Evolutionary conservation across 768 basidiomycete species (phyloP), one percentile per base, ranked within the genome.

Genomic region (Strobilomyces dryophilus): DNA sequence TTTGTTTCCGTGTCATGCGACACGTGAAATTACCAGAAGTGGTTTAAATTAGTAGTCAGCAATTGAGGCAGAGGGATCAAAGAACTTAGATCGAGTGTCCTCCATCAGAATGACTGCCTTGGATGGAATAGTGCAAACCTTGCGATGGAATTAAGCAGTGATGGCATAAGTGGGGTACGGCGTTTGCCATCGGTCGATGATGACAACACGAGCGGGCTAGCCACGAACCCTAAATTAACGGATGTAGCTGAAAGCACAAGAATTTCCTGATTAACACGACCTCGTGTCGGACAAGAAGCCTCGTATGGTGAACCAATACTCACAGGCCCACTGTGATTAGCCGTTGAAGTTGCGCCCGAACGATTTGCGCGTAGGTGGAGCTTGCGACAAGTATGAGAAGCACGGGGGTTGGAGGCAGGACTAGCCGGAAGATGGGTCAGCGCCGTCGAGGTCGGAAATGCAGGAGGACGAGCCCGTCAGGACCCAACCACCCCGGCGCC

Each of bases 141-240:
- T 49, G 49, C 21, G 45, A 52, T 52, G 51, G 53, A 58, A 40
- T 18, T 42, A 44, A 14, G 20, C 45, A 51, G 42, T 52, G 47
- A 51, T 42, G 34, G 11, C 35, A 44, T 26, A 27, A 51, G 53
- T 60, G 58, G 58, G 54, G 65, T 56, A 61, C 61, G 54, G 53
- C 51, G 49, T 58, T 56, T 56, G 43, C 53, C 64, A 66, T 59
- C 54, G 55, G 8, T 45, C 43, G 45, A 56, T 54, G 45, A 56
- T 54, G 57, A 59, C 54, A 52, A 29, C 57, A 52, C 50, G 21
- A 35, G 17, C 41, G 41, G 57, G 8, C 51, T 42, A 26, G 55
- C 45, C 36, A 49, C 54, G 53, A 66, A 68, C 66, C 64, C 65
- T 66, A 67, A 68, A 59, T 55, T 52, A 61, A 59, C 64, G 66